Base-by-base conservation (phyloP, 2,329 filamentous ascomycete genomes). In the Tolypocladium pustulatum region DNA sequence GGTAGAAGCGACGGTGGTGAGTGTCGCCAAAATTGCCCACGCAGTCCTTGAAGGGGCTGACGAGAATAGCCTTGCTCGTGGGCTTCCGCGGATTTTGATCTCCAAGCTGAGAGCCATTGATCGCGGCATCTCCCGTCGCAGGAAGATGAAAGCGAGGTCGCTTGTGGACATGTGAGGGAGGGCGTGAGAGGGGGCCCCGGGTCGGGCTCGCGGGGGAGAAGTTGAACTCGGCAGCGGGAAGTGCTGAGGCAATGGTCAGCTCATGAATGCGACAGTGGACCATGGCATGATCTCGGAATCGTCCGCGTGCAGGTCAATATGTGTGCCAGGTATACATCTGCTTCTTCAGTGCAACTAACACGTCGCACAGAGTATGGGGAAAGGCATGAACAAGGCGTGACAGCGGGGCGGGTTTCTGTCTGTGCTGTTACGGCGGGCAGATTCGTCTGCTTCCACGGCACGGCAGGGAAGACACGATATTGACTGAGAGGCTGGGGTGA, bases 1-100 rank as follows among this genome's bases (percentile, higher is more conserved):
- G 67, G 46, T 51, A 13, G 57, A 69, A 74, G 2, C 63, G 67
- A 51, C 65, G 67, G 4, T 55, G 34, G 5, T 54, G 36, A 1
- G 60, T 61, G 25, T 63, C 58, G 25, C 67, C 65, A 54, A 74
- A 67, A 3, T 64, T 66, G 15, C 68, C 70, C 34, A 69, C 54
- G 25, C 63, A 66, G 32, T 72, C 69, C 36, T 62, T 65, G 58
- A 74, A 74, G 2, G 72, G 72, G 56, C 69, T 74, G 34, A 62
- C 54, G 25, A 69, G 59, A 27, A 52, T 1, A 52, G 17, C 22
- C 55, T 63, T 9, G 58, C 52, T 6, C 55, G 58, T 51, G 20
- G 56, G 27, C 38, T 55, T 62, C 38, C 57, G 58, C 40, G 58
- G 61, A 12, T 56, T 59, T 34, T 59, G 55, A 17, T 59, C 57